phyloP scores from a whole-genome alignment of 805 yeast genomes.

The Vanderwaltozyma polyspora region DNA sequence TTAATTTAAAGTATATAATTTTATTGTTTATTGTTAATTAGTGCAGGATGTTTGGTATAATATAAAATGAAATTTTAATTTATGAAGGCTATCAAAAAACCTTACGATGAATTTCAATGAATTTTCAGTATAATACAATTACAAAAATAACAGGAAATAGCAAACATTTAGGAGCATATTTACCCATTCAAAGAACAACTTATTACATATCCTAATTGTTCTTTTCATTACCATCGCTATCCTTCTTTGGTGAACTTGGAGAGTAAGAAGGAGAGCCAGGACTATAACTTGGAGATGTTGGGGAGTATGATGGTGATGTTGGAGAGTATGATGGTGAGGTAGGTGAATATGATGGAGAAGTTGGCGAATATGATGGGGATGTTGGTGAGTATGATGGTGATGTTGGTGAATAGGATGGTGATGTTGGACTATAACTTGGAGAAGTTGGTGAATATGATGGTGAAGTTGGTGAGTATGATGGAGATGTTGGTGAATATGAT shows the following conservation, averaged over 20 bases:
- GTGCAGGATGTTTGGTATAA: background rate
- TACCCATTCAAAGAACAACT: too few relatives aligned
- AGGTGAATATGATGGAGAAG: constrained; percentile 58
- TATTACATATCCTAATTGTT: too few relatives aligned
- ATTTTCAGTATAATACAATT: constrained; percentile 1
- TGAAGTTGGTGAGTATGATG: constrained; percentile 69
- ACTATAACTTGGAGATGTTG: constrained; percentile 43
- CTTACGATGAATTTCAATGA: too few relatives aligned
- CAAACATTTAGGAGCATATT: too few relatives aligned
- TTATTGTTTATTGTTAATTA: too few relatives aligned
- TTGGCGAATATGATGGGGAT: constrained; percentile 66
- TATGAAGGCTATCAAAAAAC: too few relatives aligned
- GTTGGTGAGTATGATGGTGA: constrained; percentile 77
- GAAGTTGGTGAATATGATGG: constrained; percentile 71
- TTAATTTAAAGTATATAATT: background rate
- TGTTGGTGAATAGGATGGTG: constrained; percentile 70
- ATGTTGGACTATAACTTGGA: constrained; percentile 61
- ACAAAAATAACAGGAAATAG: background rate
- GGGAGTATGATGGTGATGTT: constrained; percentile 60
- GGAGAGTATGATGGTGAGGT: constrained; percentile 75
- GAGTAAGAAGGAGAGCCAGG: constrained; percentile 52
- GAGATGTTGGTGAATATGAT: constrained; percentile 64
- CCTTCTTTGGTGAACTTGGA: constrained; percentile 34
- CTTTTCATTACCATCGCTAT: constrained; percentile 7
- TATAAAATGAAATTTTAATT: too few relatives aligned